Percentiles rank a stretch among this genome's conserved stretches.
These are phyloP conservation scores for Macrolepiota dolichaula DNA, from an alignment of 768 basidiomycete genomes.

Conservation along the genomic window DNA sequence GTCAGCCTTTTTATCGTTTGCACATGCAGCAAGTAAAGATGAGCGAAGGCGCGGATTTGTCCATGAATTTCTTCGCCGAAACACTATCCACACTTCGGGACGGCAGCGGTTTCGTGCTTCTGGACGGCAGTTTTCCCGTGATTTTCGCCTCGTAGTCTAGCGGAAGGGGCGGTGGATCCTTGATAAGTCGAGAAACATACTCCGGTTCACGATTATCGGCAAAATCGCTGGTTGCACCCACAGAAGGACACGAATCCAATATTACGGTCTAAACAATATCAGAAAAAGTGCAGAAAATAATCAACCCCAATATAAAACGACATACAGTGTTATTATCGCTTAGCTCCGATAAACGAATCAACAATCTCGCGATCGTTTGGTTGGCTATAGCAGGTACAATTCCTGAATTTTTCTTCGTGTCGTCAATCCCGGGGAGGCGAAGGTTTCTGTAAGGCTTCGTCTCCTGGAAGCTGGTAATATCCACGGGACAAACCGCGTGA, in stretches of 20 bases:
- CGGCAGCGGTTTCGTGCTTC: no score
- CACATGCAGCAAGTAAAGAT: slow-evolving; percentile 42
- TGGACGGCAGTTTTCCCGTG: slow-evolving; percentile 9
- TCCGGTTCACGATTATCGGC: background rate
- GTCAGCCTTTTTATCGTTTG: slow-evolving; percentile 29
- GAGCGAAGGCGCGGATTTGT: slow-evolving; percentile 30
- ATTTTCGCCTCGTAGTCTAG: slow-evolving; percentile 24
- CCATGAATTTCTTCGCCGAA: slow-evolving; percentile 18
- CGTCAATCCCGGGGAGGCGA: no score
- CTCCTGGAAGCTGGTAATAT: no score
- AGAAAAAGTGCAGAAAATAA: no score
- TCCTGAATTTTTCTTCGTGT: no score
- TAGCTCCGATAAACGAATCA: slow-evolving; percentile 31
- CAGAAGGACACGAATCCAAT: slow-evolving; percentile 44
- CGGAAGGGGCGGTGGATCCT: slow-evolving; percentile 23
- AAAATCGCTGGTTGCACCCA: slow-evolving; percentile 26
- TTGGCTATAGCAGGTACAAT: slow-evolving; percentile 38
- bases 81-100: slow-evolving; percentile 10
- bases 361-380: slow-evolving; percentile 33
- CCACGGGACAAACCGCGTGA: slow-evolving; percentile 32
- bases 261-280: slow-evolving; percentile 30
- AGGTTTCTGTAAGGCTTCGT: no score
- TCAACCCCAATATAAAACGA: no score
- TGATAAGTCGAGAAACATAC: slow-evolving; percentile 21
- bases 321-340: slow-evolving; percentile 43